Percentiles rank a stretch among this genome's conserved stretches.
These are phyloP conservation scores for Globisporangium sylvaticum DNA, from an alignment of 352 stramenopile species.

Conservation along the genomic window DNA sequence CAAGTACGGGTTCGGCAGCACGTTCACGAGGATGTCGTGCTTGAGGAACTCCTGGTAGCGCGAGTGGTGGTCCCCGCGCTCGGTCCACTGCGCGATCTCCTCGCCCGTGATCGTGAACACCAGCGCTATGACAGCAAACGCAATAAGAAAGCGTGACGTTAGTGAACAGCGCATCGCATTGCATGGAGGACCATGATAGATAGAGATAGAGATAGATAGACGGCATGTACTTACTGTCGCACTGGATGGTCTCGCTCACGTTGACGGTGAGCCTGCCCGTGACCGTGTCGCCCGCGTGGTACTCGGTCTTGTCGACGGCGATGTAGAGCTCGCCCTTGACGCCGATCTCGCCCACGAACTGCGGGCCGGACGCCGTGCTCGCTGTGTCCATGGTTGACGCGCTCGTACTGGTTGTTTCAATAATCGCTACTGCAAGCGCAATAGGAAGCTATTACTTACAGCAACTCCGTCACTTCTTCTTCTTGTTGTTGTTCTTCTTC, in stretches of 20 bases:
- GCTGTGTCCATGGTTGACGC: slow-evolving; percentile 12
- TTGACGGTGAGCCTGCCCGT: slow-evolving; percentile 49
- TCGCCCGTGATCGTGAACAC: slow-evolving; percentile 55
- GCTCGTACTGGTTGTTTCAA: background rate
- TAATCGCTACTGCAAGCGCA: background rate
- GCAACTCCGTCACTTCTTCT: background rate
- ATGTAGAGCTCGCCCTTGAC: slow-evolving; percentile 63
- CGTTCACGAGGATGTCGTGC: slow-evolving; percentile 49
- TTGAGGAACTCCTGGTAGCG: slow-evolving; percentile 64
- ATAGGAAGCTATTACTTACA: background rate
- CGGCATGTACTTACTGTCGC: slow-evolving; percentile 37
- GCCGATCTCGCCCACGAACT: slow-evolving; percentile 56
- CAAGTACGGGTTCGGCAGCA: slow-evolving; percentile 47
- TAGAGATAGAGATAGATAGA: background rate
- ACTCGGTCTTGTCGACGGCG: slow-evolving; percentile 54
- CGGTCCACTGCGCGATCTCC: slow-evolving; percentile 67
- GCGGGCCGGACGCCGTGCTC: slow-evolving; percentile 14
- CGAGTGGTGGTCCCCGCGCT: slow-evolving; percentile 56
- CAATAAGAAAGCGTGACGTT: background rate
- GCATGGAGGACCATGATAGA: background rate
- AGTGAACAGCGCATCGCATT: background rate
- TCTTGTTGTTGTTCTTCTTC: background rate
- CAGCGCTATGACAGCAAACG: slow-evolving; percentile 27
- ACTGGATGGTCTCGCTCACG: slow-evolving; percentile 50
- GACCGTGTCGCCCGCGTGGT: slow-evolving; percentile 51